Percentiles rank a stretch among this genome's conserved stretches.
These are phyloP conservation scores for Rosa chinensis DNA, from an alignment of 306 rosid species.

Conservation along the genomic window DNA sequence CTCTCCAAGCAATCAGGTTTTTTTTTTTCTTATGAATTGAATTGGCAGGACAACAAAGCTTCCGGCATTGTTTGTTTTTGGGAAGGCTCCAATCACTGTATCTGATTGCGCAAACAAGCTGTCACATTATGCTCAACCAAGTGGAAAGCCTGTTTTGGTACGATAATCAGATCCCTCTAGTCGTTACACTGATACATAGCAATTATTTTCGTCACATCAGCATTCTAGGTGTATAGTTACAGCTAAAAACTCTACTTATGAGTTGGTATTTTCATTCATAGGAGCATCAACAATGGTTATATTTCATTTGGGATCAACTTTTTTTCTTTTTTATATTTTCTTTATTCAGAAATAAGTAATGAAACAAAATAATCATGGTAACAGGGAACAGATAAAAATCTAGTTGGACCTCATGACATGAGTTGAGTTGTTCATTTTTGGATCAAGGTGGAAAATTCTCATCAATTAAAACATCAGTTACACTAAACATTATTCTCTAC, in stretches of 20 bases:
- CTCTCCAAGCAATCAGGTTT: neutral
- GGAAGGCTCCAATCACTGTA: constrained; percentile 60
- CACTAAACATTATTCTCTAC: no score
- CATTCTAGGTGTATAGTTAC: no score
- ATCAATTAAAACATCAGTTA: neutral
- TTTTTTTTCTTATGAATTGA: constrained; percentile 8
- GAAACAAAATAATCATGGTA: neutral
- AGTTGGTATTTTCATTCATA: constrained; percentile 39
- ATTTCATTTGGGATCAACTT: neutral
- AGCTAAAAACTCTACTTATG: no score
- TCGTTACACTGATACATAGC: no score
- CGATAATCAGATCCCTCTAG: neutral
- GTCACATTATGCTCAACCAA: constrained; percentile 34
- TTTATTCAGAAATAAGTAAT: neutral
- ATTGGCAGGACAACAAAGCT: constrained; percentile 69
- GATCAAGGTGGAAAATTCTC: neutral
- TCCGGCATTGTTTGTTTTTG: constrained; percentile 76
- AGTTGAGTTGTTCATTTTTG: neutral
- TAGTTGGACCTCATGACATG: neutral
- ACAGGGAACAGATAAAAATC: neutral
- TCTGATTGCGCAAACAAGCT: constrained; percentile 51
- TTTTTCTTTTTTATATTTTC: no score
- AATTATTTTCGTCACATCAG: no score
- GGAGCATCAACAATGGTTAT: neutral
- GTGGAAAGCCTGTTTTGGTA: constrained; percentile 65